These are phyloP conservation scores for Brassica juncea DNA, from an alignment of 345 rosid genomes.

Conservation along the genomic window DNA sequence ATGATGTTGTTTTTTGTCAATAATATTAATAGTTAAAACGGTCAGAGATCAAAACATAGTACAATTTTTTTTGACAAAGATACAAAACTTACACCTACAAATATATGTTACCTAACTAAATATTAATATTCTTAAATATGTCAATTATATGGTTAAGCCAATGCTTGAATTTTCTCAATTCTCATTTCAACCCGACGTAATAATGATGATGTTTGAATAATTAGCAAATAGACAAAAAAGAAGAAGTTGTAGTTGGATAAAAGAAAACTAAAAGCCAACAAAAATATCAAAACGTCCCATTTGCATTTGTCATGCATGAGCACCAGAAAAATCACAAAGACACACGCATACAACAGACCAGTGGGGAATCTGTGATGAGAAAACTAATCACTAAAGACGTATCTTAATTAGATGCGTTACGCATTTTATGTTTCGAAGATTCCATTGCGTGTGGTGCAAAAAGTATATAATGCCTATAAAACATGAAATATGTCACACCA, in stretches of 20 bases:
- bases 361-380: not conserved
- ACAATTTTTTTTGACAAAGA: not conserved
- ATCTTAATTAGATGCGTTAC: constrained; percentile 22
- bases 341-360: not conserved
- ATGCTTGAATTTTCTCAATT: not conserved
- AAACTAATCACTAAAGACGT: not conserved
- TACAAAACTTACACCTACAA: not conserved
- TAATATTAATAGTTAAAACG: not conserved
- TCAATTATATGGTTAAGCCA: not conserved
- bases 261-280: constrained; percentile 6
- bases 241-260: not conserved
- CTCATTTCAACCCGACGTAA: not conserved
- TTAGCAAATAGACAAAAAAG: not conserved
- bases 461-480: constrained; percentile 17
- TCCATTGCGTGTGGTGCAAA: constrained; percentile 33
- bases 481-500: constrained; percentile 8
- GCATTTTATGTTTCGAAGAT: constrained; percentile 27
- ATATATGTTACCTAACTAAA: not conserved
- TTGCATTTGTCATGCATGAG: constrained; percentile 19
- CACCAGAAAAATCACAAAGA: not conserved
- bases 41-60: not conserved
- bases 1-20: not conserved
- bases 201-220: not conserved
- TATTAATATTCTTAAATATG: not conserved
- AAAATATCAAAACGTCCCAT: not conserved